A percentile compares a stretch with the other conserved stretches of the same genome.
phyloP scores from a whole-genome alignment of 2,329 filamentous ascomycete genomes.

The Xylariaceae sp. region DNA sequence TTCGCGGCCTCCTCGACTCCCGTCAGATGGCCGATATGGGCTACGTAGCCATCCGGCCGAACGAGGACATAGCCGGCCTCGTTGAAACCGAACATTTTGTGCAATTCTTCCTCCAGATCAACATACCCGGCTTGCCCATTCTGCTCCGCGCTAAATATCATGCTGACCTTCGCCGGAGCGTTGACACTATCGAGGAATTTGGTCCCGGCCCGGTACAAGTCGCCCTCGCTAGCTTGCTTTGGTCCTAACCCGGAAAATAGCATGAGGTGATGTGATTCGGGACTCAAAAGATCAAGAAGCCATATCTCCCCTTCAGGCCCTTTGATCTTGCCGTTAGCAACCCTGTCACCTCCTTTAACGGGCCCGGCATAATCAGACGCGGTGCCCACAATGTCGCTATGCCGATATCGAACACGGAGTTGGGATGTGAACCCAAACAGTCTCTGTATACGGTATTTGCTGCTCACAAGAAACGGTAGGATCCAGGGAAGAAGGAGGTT shows the following conservation, averaged over 20 bases:
- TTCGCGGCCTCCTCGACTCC: slow-evolving; percentile 17
- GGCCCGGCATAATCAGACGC: slow-evolving; percentile 30
- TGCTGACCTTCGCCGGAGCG: slow-evolving; percentile 21
- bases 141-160: slow-evolving; percentile 19
- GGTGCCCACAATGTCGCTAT: slow-evolving; percentile 33
- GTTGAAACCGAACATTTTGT: slow-evolving; percentile 26
- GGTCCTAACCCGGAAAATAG: slow-evolving; percentile 26
- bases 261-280: slow-evolving; percentile 26
- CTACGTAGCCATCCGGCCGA: slow-evolving; percentile 30
- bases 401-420: slow-evolving; percentile 38
- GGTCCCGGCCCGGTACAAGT: slow-evolving; percentile 20
- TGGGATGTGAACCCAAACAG: slow-evolving; percentile 39
- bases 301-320: slow-evolving; percentile 19
- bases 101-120: slow-evolving; percentile 25
- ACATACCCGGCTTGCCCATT: slow-evolving; percentile 16
- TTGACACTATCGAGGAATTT: slow-evolving; percentile 15
- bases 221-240: slow-evolving; percentile 15
- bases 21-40: slow-evolving; percentile 27
- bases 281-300: slow-evolving; percentile 25
- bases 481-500: slow-evolving; percentile 38
- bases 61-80: slow-evolving; percentile 28
- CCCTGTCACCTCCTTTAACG: slow-evolving; percentile 45
- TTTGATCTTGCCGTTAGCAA: slow-evolving; percentile 35
- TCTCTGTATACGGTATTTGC: slow-evolving; percentile 20
- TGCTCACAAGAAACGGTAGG: slow-evolving; percentile 34